A percentile compares a stretch with the other conserved stretches of the same genome.
Evolutionary conservation across 2,329 filamentous ascomycete species (phyloP).

Genomic region (Pleoardoris graminearum): DNA sequence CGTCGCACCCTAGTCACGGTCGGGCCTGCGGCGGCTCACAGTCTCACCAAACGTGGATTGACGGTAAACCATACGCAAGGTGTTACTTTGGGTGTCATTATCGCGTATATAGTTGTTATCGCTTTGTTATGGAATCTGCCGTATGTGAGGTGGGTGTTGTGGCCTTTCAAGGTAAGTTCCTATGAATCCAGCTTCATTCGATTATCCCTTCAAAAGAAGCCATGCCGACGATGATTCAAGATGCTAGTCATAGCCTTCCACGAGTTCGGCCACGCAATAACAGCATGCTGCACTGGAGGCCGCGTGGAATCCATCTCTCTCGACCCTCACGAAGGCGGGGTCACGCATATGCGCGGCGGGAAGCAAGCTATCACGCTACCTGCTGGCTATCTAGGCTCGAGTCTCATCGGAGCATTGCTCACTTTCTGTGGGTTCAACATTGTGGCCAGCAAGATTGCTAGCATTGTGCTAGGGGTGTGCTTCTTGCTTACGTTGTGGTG

Average conservation of each 20-base stretch:
- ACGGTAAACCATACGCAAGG: conserved; percentile 69
- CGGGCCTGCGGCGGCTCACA: conserved; percentile 31
- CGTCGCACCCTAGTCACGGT: conserved; percentile 31
- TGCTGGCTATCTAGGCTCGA: conserved; percentile 77
- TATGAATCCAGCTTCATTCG: not conserved
- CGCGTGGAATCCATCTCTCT: conserved; percentile 74
- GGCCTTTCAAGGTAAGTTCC: conserved; percentile 73
- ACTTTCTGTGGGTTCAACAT: conserved; percentile 83
- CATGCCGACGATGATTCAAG: conserved; percentile 43
- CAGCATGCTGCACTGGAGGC: conserved; percentile 72
- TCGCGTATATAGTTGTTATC: conserved; percentile 71
- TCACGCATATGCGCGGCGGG: conserved; percentile 76
- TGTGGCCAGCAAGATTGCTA: conserved; percentile 78
- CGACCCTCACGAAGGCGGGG: conserved; percentile 75
- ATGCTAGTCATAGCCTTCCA: conserved; percentile 86
- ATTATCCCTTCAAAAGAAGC: not conserved
- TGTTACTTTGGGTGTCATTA: conserved; percentile 72
- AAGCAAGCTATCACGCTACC: conserved; percentile 71
- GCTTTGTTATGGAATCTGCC: conserved; percentile 79
- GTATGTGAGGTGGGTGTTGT: conserved; percentile 72
- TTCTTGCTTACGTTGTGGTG: conserved; percentile 82
- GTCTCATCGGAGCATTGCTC: conserved; percentile 74
- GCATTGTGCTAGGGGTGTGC: conserved; percentile 71
- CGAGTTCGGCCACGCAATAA: conserved; percentile 76
- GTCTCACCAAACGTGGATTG: conserved; percentile 55